phyloP scores from a whole-genome alignment of 306 rosid species.

The Pachyrhizus erosus region DNA sequence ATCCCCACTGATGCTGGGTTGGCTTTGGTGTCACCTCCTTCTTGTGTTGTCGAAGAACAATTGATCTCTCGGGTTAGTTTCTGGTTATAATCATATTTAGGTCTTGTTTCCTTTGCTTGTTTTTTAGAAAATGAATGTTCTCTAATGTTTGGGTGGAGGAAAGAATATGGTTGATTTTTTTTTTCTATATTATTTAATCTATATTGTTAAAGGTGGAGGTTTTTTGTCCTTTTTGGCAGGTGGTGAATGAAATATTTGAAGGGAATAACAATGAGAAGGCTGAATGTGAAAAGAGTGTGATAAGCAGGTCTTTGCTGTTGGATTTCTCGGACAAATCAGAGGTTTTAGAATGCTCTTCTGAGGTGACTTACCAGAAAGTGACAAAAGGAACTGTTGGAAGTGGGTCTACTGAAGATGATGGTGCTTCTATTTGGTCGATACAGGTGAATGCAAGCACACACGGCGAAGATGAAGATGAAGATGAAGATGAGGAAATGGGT shows the following conservation, averaged over 20 bases:
- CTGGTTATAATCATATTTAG: constrained; percentile 44
- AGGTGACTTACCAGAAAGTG: constrained; percentile 48
- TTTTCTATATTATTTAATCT: too few relatives aligned
- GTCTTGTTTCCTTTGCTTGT: neutral
- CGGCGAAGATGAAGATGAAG: constrained; percentile 46
- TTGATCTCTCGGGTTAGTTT: constrained; percentile 74
- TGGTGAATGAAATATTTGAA: constrained; percentile 45
- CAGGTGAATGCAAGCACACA: constrained; percentile 80
- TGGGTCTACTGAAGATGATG: constrained; percentile 64
- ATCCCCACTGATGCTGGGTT: constrained; percentile 44
- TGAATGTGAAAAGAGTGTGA: constrained; percentile 63
- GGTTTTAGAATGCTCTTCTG: constrained; percentile 62
- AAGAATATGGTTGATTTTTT: too few relatives aligned
- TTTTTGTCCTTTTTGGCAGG: constrained; percentile 28
- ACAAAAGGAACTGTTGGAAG: neutral
- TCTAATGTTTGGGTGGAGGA: too few relatives aligned
- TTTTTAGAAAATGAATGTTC: neutral
- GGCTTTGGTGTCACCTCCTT: constrained; percentile 39
- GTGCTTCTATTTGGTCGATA: constrained; percentile 84
- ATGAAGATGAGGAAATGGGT: constrained; percentile 19
- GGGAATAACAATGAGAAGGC: constrained; percentile 53
- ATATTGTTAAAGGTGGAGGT: neutral
- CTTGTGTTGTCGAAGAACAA: constrained; percentile 61
- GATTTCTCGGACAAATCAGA: constrained; percentile 91
- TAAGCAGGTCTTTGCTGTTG: constrained; percentile 70